Conservation (phyloP, 345 rosid species). For the Aquilaria malaccensis region DNA sequence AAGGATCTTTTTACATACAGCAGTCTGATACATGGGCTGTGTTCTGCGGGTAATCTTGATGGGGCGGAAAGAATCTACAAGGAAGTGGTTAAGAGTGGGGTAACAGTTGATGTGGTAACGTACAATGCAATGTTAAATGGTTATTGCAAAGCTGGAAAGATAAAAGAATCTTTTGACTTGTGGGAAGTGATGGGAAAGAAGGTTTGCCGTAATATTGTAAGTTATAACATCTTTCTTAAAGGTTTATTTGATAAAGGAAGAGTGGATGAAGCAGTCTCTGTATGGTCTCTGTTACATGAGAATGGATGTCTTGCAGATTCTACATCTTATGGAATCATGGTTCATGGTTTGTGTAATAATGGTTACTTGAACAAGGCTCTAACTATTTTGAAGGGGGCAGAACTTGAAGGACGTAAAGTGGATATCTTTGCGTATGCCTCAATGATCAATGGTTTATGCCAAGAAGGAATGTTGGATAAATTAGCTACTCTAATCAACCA, state of each 20-base stretch:
- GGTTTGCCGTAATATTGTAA: slow-evolving; percentile 43
- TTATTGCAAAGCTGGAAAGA: slow-evolving; percentile 47
- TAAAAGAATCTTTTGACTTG: slow-evolving; percentile 59
- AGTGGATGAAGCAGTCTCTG: slow-evolving; percentile 56
- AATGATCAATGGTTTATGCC: slow-evolving; percentile 65
- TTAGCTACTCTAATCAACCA: slow-evolving; percentile 35
- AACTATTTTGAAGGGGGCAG: slow-evolving; percentile 44
- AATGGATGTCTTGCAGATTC: slow-evolving; percentile 46
- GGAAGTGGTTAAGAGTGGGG: slow-evolving; percentile 53
- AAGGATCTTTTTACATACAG: slow-evolving; percentile 67
- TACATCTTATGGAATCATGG: slow-evolving; percentile 53
- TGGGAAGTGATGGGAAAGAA: slow-evolving; percentile 72
- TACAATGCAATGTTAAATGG: slow-evolving; percentile 80
- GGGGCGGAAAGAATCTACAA: slow-evolving; percentile 57
- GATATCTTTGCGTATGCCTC: slow-evolving; percentile 68
- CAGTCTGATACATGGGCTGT: slow-evolving; percentile 60
- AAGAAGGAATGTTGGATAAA: slow-evolving; percentile 63
- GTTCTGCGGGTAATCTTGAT: slow-evolving; percentile 54
- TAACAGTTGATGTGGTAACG: slow-evolving; percentile 54
- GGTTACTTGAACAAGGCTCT: slow-evolving; percentile 68
- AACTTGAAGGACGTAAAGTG: slow-evolving; percentile 33
- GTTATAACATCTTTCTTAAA: slow-evolving; percentile 67
- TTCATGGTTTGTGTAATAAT: slow-evolving; percentile 79
- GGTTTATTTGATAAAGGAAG: slow-evolving; percentile 60
- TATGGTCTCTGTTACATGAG: slow-evolving; percentile 55